A percentile compares a stretch with the other conserved stretches of the same genome.
These are phyloP conservation scores for Nothopassalora personata DNA, from an alignment of 2,329 filamentous ascomycete genomes.

Conservation along the genomic window DNA sequence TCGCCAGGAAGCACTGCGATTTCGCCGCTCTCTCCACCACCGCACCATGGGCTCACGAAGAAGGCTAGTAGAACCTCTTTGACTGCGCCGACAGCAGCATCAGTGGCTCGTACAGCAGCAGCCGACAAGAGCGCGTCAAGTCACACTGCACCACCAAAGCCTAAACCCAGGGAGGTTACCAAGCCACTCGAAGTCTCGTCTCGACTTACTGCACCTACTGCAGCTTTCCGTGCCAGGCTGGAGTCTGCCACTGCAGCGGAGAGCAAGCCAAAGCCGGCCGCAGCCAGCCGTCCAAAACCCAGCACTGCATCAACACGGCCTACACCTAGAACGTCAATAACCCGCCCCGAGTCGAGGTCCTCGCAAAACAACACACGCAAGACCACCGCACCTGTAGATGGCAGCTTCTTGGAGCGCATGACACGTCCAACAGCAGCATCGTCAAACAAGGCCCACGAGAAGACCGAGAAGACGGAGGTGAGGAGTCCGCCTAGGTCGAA, in stretches of 20 bases:
- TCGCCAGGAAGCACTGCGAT: conserved; percentile 8
- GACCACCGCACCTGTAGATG: conserved; percentile 56
- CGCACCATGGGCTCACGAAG: conserved; percentile 13
- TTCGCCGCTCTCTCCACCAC: conserved; percentile 8
- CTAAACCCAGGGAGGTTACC: conserved; percentile 45
- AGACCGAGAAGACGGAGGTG: conserved; percentile 53
- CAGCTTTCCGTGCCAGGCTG: conserved; percentile 66
- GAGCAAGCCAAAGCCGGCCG: conserved; percentile 23
- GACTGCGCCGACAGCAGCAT: conserved; percentile 32
- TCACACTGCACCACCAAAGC: conserved; percentile 13
- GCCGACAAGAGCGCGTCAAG: conserved; percentile 12
- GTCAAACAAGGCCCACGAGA: conserved; percentile 63
- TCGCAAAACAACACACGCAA: conserved; percentile 33
- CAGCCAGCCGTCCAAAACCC: conserved; percentile 28
- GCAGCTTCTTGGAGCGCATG: conserved; percentile 73
- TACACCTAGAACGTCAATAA: conserved; percentile 35
- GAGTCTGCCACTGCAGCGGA: conserved; percentile 44
- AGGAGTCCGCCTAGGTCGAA: conserved; percentile 34
- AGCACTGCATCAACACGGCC: conserved; percentile 28
- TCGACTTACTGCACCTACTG: conserved; percentile 61
- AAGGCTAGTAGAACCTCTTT: conserved; percentile 33
- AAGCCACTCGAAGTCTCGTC: conserved; percentile 64
- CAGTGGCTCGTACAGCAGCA: conserved; percentile 24
- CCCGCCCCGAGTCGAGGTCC: conserved; percentile 45
- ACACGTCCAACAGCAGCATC: conserved; percentile 70